phyloP scores from a whole-genome alignment of 176 grass and related monocot species.

The Oryza rufipogon region DNA sequence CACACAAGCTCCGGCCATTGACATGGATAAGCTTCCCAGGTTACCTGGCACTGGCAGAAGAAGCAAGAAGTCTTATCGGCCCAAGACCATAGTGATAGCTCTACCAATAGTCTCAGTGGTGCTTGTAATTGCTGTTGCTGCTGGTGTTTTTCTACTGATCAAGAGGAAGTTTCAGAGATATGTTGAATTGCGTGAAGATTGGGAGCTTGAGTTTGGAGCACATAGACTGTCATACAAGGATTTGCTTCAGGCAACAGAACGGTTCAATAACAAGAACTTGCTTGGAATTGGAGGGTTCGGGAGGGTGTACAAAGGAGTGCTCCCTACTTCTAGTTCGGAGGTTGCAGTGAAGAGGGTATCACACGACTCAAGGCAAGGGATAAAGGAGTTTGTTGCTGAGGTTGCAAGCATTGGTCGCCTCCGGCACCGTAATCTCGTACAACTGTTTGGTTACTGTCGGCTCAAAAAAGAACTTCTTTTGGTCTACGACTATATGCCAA shows the following conservation, averaged over 20 bases:
- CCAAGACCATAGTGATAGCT: not conserved
- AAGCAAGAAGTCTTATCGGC: not conserved
- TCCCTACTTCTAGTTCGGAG: not conserved
- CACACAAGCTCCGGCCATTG: conserved; percentile 12
- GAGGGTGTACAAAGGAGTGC: conserved; percentile 16
- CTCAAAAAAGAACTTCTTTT: not conserved
- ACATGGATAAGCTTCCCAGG: conserved; percentile 45
- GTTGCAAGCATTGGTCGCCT: not conserved
- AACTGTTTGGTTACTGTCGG: not conserved
- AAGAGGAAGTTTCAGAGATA: not conserved
- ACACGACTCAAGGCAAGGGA: not conserved
- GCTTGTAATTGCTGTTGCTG: not conserved
- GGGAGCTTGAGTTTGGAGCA: conserved; percentile 7
- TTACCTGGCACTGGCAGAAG: not conserved
- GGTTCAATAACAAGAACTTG: conserved; percentile 7
- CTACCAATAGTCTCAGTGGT: not conserved
- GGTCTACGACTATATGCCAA: not conserved
- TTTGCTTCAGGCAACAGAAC: not conserved
- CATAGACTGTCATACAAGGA: not conserved
- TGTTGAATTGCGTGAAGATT: not conserved
- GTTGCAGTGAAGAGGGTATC: conserved; percentile 8
- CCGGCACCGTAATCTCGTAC: not conserved
- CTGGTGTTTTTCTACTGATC: not conserved
- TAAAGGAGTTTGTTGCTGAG: not conserved
- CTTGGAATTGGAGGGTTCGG: conserved; percentile 2